Conservation (phyloP, 2,329 filamentous ascomycete species). For the Penicillium italicum region DNA sequence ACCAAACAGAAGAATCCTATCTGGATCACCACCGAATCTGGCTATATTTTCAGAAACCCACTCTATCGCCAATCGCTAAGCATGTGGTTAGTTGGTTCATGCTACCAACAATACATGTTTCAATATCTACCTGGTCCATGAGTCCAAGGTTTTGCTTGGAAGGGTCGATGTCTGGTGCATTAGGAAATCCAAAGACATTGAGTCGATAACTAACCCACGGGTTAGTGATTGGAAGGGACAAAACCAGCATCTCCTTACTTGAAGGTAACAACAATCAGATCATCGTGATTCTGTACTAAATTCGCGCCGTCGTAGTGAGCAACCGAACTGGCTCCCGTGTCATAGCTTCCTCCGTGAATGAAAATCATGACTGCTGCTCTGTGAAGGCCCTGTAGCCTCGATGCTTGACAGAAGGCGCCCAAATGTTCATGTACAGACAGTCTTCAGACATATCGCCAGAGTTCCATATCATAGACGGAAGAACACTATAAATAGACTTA, state of each 20-base stretch:
- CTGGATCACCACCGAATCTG: conserved; percentile 50
- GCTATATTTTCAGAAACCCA: conserved; percentile 52
- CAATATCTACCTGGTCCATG: conserved; percentile 14
- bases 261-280: conserved; percentile 17
- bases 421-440: conserved; percentile 19
- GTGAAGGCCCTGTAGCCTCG: not conserved
- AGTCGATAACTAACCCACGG: conserved; percentile 14
- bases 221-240: not conserved
- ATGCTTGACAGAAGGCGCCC: conserved; percentile 12
- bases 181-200: conserved; percentile 20
- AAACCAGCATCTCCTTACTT: conserved; percentile 7
- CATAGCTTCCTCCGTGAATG: conserved; percentile 19
- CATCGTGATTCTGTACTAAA: conserved; percentile 14
- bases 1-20: conserved; percentile 49
- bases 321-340: conserved; percentile 9
- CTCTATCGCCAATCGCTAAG: conserved; percentile 45
- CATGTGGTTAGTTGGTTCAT: not conserved
- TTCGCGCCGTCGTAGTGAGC: conserved; percentile 14
- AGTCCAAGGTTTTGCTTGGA: conserved; percentile 15
- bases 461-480: conserved; percentile 15
- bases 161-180: conserved; percentile 10
- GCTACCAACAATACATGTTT: too few relatives aligned
- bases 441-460: conserved; percentile 16
- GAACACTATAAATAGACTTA: conserved; percentile 15
- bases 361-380: conserved; percentile 18